Conservation (phyloP, 768 basidiomycete species). For the Mycena vitilis region DNA sequence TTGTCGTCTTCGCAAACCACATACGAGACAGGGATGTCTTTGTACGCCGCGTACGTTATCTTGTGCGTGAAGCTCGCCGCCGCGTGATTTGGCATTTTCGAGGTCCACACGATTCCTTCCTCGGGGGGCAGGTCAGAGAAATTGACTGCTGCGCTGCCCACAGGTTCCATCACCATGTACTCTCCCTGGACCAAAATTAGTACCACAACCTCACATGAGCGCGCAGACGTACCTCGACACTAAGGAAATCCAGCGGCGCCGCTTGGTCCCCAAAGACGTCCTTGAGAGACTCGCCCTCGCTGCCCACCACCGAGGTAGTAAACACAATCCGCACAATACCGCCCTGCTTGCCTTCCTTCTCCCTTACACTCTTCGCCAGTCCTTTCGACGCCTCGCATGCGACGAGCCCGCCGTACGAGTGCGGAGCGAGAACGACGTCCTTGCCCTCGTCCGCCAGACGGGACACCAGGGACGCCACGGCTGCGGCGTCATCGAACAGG, state of each 20-base stretch:
- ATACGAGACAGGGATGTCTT: conserved; percentile 4
- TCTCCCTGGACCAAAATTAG: neutral
- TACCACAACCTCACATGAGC: neutral
- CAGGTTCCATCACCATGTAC: neutral
- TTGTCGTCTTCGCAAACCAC: conserved; percentile 3
- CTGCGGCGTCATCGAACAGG: conserved; percentile 4
- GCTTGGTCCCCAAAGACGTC: neutral
- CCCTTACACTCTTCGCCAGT: neutral
- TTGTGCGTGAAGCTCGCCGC: conserved; percentile 1
- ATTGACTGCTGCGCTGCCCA: neutral
- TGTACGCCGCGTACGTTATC: conserved; percentile 9
- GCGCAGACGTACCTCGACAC: neutral
- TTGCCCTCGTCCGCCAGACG: neutral
- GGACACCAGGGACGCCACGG: neutral
- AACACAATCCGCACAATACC: neutral
- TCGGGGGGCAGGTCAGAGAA: neutral
- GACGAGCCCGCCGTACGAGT: conserved; percentile 9
- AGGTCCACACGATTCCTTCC: neutral
- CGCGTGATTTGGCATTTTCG: neutral
- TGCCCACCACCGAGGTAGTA: neutral
- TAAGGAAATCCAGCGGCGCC: neutral
- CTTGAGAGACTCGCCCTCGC: neutral
- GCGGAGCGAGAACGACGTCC: conserved; percentile 1
- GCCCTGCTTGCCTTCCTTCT: neutral
- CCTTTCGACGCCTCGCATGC: conserved; percentile 5